phyloP scores from a whole-genome alignment of 139 green algal genomes.

The Chlorella sp. region DNA sequence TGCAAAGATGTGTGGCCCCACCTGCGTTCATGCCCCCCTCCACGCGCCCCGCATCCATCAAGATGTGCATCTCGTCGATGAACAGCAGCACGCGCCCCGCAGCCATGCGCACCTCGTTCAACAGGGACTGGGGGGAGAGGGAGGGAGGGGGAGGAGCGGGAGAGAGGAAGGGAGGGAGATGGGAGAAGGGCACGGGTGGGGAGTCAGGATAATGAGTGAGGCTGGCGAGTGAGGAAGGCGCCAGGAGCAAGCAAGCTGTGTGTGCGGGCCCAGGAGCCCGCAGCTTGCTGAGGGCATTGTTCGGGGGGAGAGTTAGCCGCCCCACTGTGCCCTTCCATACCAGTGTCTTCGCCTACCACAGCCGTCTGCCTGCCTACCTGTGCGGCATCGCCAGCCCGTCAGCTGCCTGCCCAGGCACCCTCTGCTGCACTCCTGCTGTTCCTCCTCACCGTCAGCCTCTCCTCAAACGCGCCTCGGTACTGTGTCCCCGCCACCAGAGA shows the following conservation, averaged over 20 bases:
- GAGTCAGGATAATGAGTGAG: neutral
- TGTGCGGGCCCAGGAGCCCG: neutral
- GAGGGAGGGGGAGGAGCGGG: too few relatives aligned
- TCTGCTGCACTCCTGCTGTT: too few relatives aligned
- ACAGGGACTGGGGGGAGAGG: conserved; percentile 46
- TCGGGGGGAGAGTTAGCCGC: too few relatives aligned
- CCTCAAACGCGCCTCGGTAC: conserved; percentile 73
- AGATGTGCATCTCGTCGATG: conserved; percentile 80
- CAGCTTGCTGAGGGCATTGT: neutral
- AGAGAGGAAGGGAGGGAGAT: neutral
- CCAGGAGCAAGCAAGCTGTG: neutral
- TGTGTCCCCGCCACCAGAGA: conserved; percentile 87
- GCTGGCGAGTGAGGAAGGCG: neutral
- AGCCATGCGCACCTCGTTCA: conserved; percentile 65
- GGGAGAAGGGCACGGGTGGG: neutral
- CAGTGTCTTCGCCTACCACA: neutral
- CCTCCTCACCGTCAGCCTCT: conserved; percentile 34
- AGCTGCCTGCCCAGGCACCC: neutral
- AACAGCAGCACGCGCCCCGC: conserved; percentile 72
- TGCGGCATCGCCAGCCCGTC: too few relatives aligned
- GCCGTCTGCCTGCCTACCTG: neutral
- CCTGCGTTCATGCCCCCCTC: conserved; percentile 39
- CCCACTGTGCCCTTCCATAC: neutral
- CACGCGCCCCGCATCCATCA: conserved; percentile 53
- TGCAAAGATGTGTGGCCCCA: neutral